phyloP scores from a whole-genome alignment of 2,329 filamentous ascomycete species.

The Truncatella angustata region DNA sequence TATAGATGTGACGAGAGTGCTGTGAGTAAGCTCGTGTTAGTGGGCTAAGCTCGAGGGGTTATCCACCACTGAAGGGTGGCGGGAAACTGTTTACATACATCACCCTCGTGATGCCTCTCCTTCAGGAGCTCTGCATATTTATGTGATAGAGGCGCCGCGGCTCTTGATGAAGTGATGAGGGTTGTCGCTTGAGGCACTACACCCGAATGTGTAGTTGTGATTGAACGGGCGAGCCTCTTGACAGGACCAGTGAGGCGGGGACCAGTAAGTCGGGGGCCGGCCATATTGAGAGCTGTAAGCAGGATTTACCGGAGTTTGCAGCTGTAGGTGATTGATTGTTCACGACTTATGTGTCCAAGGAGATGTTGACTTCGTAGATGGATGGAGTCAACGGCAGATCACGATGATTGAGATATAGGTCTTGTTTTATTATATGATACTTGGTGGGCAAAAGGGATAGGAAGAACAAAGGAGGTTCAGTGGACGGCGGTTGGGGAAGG shows the following conservation, averaged over 20 bases:
- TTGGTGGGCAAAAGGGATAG: background rate
- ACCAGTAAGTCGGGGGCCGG: slow-evolving; percentile 26
- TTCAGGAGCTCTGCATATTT: slow-evolving; percentile 35
- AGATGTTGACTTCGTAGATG: background rate
- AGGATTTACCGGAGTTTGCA: background rate
- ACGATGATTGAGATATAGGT: background rate
- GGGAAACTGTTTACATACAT: slow-evolving; percentile 23
- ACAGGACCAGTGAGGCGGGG: slow-evolving; percentile 30
- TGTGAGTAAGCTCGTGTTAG: slow-evolving; percentile 24
- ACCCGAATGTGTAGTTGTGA: slow-evolving; percentile 23
- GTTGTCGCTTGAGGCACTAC: slow-evolving; percentile 23
- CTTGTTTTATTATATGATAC: background rate
- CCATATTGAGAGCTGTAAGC: background rate
- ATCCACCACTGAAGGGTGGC: background rate
- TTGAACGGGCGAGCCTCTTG: slow-evolving; percentile 26
- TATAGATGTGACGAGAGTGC: slow-evolving; percentile 29
- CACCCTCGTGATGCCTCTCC: slow-evolving; percentile 29
- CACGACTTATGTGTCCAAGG: background rate
- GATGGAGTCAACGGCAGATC: background rate
- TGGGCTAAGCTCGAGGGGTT: background rate
- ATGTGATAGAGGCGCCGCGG: slow-evolving; percentile 25
- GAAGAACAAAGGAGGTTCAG: background rate
- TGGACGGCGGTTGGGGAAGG: background rate
- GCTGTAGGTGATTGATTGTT: background rate
- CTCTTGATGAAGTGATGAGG: slow-evolving; percentile 26